These are phyloP conservation scores for Thelephora terrestris DNA, from an alignment of 1,284 basidiomycete genomes.

Conservation along the genomic window DNA sequence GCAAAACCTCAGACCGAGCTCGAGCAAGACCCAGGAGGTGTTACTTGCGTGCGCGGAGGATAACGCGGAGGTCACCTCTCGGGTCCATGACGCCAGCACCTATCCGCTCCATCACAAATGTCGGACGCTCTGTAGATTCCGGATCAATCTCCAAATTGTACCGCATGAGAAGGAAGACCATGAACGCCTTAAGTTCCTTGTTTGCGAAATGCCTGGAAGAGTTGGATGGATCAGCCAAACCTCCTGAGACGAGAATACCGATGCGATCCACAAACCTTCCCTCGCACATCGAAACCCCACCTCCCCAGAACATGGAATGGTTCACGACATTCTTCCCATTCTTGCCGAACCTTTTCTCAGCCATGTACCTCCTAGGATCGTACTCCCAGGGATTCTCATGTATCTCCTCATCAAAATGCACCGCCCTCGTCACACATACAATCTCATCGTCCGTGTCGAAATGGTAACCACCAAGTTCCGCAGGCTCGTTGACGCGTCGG, in stretches of 20 bases:
- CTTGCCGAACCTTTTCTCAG: slow-evolving; percentile 9
- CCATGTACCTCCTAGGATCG: slow-evolving; percentile 13
- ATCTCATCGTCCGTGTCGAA: slow-evolving; percentile 15
- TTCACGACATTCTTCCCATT: slow-evolving; percentile 15
- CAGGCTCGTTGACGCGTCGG: slow-evolving; percentile 16
- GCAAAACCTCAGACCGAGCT: no score
- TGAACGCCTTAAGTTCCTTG: slow-evolving; percentile 10
- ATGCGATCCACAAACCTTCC: slow-evolving; percentile 1
- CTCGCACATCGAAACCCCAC: slow-evolving; percentile 6
- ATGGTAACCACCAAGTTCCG: slow-evolving; percentile 12
- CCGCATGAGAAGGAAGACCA: slow-evolving; percentile 10
- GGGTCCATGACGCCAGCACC: slow-evolving; percentile 12
- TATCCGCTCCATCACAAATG: slow-evolving; percentile 8
- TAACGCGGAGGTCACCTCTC: slow-evolving; percentile 12
- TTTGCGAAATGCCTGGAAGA: slow-evolving; percentile 11
- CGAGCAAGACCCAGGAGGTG: not conserved
- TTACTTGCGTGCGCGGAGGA: slow-evolving; percentile 3
- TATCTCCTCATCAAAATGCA: slow-evolving; percentile 17
- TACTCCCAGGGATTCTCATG: slow-evolving; percentile 10
- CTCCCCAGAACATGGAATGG: slow-evolving; percentile 17
- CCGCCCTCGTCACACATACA: slow-evolving; percentile 16
- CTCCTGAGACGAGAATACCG: not conserved
- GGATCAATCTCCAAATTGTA: slow-evolving; percentile 9
- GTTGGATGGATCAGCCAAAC: not conserved
- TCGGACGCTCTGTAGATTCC: slow-evolving; percentile 6